phyloP scores from a whole-genome alignment of 163 green algal species.

The Chlamydomonas reinhardtii region DNA sequence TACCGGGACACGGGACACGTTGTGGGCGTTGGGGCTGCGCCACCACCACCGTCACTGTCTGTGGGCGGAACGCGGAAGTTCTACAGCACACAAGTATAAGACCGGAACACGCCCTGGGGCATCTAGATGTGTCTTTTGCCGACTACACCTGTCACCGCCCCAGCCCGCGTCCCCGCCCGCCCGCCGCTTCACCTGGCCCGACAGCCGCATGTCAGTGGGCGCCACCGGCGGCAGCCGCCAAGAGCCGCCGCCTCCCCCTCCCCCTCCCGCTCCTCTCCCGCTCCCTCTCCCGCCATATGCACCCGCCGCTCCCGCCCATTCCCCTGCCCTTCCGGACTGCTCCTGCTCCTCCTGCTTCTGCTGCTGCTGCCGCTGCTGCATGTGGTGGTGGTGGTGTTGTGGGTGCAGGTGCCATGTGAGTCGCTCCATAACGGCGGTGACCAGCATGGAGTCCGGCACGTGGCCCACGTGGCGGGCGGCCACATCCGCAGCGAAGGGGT shows the following conservation, averaged over 20 bases:
- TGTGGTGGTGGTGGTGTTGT: too few relatives aligned
- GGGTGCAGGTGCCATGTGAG: slow-evolving; percentile 26
- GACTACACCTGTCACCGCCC: not conserved
- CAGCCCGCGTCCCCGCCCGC: not conserved
- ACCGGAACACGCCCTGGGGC: too few relatives aligned
- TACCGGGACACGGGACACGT: too few relatives aligned
- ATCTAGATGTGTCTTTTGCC: too few relatives aligned
- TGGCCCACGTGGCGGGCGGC: slow-evolving; percentile 20
- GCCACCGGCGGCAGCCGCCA: not conserved
- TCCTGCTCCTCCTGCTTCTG: too few relatives aligned
- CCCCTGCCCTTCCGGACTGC: too few relatives aligned
- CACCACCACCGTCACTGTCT: too few relatives aligned
- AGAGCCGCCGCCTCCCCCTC: not conserved
- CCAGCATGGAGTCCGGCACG: slow-evolving; percentile 28
- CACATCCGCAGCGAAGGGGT: slow-evolving; percentile 45
- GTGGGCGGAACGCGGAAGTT: too few relatives aligned
- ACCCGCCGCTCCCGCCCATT: not conserved
- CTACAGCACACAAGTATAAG: too few relatives aligned
- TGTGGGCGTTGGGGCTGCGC: too few relatives aligned
- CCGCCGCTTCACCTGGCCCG: slow-evolving; percentile 10
- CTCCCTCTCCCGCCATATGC: not conserved
- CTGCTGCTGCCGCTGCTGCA: too few relatives aligned
- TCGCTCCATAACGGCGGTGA: slow-evolving; percentile 32
- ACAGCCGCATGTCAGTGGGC: slow-evolving; percentile 22
- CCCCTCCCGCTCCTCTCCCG: not conserved